Evolutionary conservation across 495 filamentous ascomycete genomes (phyloP), one percentile per base, ranked within the genome.

Genomic region (Parathielavia hyrcaniae): DNA sequence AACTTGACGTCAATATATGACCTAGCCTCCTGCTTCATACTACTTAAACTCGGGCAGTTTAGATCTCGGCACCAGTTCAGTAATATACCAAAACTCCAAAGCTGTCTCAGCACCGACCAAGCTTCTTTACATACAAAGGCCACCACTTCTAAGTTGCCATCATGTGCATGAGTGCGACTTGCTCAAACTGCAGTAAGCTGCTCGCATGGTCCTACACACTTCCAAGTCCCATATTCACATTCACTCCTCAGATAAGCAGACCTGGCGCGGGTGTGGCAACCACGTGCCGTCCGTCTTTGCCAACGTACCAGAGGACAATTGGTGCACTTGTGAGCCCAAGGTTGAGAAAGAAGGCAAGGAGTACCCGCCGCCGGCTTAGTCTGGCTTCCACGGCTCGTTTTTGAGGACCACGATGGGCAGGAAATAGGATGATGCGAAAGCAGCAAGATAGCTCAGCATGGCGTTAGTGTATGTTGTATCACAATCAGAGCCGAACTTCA

Each of bases 241-340:
- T 35, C 52, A 34, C 12, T 20, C 26, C n/a, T 57, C 52, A 87
- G 85, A 80, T 40, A 86, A 86, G 71, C 69, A 77, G 66, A 72
- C 81, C 50, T 88, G 85, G 85, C 81, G 76, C 68, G 85, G 85
- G 62, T 88, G 85, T 74, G 85, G 85, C 46, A 68, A 39, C 62
- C 85, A 88, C 61, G 75, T 88, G 52, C 77, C 84, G 23, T 69
- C 69, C 0, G 84, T 85, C n/a, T 79, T 88, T 66, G 75, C 81
- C 58, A 61, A 71, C 13, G 68, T 86, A 12, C 75, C 82, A 26
- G 73, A 81, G 55, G 65, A 71, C 16, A 66, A 85, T 43, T 77
- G 84, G 72, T 88, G 85, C 70, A 73, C 75, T 2, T 88, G 85
- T 61, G 68, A 73, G 39, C 83, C 83, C 39, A 78, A 78, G 69